Conservation (phyloP, 768 basidiomycete genomes). For the Suillus sp. region DNA sequence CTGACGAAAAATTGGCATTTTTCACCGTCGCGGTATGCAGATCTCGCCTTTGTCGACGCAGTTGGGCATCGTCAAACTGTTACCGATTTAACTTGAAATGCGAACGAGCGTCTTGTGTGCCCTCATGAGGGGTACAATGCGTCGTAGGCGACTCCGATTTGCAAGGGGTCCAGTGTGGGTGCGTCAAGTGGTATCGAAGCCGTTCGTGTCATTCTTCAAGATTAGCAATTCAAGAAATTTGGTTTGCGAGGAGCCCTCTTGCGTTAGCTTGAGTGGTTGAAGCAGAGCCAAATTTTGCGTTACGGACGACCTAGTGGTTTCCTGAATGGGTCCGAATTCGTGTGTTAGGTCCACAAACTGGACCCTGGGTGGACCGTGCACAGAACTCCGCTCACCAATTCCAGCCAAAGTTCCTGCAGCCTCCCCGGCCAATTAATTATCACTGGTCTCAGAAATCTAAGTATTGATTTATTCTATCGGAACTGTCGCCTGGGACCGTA, state of each 20-base stretch:
- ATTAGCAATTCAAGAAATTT: conserved; percentile 3
- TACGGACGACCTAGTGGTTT: neutral
- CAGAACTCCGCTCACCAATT: conserved; percentile 10
- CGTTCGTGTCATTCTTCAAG: neutral
- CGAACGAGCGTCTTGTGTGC: neutral
- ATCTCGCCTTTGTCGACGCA: neutral
- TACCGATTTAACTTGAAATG: neutral
- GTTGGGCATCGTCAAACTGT: neutral
- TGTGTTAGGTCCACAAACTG: conserved; percentile 1
- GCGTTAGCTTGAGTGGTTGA: conserved; percentile 1
- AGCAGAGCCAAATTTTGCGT: neutral
- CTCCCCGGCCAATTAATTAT: neutral
- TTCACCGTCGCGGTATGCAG: conserved; percentile 10
- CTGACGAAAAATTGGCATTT: conserved; percentile 1
- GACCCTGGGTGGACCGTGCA: conserved; percentile 6
- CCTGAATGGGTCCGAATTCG: neutral
- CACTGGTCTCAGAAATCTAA: neutral
- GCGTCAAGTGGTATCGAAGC: neutral
- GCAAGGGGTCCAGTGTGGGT: neutral
- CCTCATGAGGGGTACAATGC: neutral
- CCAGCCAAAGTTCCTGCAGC: neutral
- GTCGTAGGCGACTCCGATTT: neutral
- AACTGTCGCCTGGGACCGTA: neutral
- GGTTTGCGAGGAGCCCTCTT: neutral
- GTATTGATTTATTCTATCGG: neutral